Base-by-base conservation (phyloP, 306 rosid genomes). In the Mimosa pudica region DNA sequence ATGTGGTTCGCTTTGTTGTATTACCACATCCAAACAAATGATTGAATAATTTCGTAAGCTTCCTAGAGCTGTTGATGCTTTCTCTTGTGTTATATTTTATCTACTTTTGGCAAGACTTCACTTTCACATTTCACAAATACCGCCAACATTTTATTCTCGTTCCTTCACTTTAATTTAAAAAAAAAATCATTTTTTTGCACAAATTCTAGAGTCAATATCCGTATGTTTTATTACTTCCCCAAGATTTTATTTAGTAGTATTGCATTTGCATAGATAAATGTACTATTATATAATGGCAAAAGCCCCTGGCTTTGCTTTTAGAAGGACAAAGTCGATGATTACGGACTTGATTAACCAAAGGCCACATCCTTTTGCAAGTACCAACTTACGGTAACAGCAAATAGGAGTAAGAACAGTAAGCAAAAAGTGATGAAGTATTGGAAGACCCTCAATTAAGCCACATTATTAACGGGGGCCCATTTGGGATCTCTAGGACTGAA, bases 401-500 rank as follows among this genome's bases (percentile, higher is more conserved):
- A 32, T 54, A 38, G 71, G 48, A 67, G 35, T 18, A 13, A 69
- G 42, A 77, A 24, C 30, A 9, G 20, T 38, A 38, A 73, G 33
- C 55, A 41, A 44, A 78, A 71, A 41, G 73, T 41, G 52, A 35
- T 20, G 24, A 54, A 20, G 47, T 10, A 11, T 36, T 55, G 69
- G 33, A 38, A 62, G 36, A 76, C 9, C 10, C 36, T 47, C 51
- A 70, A 70, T 65, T n/a, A 82, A 77, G 45, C 65, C 78, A 68
- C 68, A n/a, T 77, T 82, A 72, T 74, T 82, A 72, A 74, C 79
- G 73, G 88, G 83, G 30, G 70, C 80, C 97, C 98, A 92, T 73
- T 69, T 82, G 18, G 98, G 98, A 84, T 88, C 88, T 81, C 94
- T 88, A 13, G 91, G 91, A 78, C 98, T 94, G 45, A 92, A 94